Conservation (phyloP, 257 asterid species). For the Nicotiana otophora region DNA sequence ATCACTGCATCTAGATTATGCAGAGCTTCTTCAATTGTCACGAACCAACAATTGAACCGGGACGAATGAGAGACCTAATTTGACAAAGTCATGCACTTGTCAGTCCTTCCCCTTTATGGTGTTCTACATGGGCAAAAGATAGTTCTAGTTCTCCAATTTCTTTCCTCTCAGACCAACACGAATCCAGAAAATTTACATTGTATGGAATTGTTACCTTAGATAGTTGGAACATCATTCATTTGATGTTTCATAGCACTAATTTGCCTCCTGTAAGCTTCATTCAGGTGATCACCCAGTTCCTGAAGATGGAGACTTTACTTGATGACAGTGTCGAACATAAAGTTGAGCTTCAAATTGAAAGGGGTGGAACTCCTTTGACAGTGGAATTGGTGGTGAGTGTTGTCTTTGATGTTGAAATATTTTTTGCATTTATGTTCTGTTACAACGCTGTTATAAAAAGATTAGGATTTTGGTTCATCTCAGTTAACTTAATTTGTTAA, state of each 20-base stretch:
- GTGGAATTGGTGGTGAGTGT: conserved; percentile 63
- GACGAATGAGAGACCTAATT: neutral
- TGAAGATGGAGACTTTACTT: conserved; percentile 81
- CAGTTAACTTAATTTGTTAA: neutral
- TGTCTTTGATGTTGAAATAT: neutral
- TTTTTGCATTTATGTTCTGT: neutral
- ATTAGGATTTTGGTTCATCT: neutral
- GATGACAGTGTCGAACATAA: conserved; percentile 76
- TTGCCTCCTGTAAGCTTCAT: conserved; percentile 25
- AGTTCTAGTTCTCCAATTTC: neutral
- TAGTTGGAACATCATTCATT: neutral
- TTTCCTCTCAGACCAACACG: neutral
- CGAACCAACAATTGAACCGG: neutral
- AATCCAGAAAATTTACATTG: neutral
- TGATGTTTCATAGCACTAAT: neutral
- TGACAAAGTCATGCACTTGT: neutral
- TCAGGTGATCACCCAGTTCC: conserved; percentile 92
- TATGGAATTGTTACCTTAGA: neutral
- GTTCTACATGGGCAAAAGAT: neutral
- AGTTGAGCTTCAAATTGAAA: conserved; percentile 87
- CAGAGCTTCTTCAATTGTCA: neutral
- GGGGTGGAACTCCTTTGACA: conserved; percentile 88
- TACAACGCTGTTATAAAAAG: neutral
- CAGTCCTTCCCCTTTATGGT: neutral
- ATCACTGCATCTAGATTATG: neutral